A percentile compares a stretch with the other conserved stretches of the same genome.
Conservation (phyloP, 2,329 filamentous ascomycete species). For the Didymosphaeria variabile region DNA sequence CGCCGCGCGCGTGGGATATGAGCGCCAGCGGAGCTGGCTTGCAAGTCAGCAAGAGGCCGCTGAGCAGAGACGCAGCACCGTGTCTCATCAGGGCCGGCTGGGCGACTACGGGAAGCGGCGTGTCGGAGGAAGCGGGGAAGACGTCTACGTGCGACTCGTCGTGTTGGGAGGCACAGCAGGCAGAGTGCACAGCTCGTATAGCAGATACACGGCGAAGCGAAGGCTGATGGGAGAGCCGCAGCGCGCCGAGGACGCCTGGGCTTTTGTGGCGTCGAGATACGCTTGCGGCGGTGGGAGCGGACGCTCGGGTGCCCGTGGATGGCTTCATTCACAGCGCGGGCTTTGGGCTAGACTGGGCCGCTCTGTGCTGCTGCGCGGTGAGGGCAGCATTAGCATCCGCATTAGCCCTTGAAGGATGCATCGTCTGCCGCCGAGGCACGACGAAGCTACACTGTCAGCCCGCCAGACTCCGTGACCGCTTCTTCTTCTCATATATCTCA, state of each 20-base stretch:
- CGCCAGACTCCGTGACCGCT: conserved; percentile 11
- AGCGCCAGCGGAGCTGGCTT: neutral
- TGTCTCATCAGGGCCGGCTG: conserved; percentile 4
- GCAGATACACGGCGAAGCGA: neutral
- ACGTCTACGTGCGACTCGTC: neutral
- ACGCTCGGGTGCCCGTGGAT: neutral
- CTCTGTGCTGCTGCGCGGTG: neutral
- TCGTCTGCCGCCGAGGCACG: neutral
- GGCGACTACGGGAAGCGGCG: neutral
- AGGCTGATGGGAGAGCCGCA: neutral
- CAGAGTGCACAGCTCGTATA: conserved; percentile 1
- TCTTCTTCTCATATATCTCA: conserved; percentile 5
- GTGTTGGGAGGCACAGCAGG: neutral
- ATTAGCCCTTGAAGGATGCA: neutral
- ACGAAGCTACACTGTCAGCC: conserved; percentile 6
- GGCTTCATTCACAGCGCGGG: neutral
- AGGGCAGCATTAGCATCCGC: conserved; percentile 8
- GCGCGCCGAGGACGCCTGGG: neutral
- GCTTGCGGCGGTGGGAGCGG: neutral
- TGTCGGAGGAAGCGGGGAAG: conserved; percentile 1
- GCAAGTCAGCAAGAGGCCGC: conserved; percentile 1
- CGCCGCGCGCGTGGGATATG: neutral
- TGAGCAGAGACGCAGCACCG: neutral
- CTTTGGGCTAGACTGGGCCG: conserved; percentile 1
- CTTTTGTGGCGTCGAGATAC: conserved; percentile 5